These are phyloP conservation scores for Trichosporon coremiiforme DNA, from an alignment of 1,284 basidiomycete genomes.

Conservation along the genomic window DNA sequence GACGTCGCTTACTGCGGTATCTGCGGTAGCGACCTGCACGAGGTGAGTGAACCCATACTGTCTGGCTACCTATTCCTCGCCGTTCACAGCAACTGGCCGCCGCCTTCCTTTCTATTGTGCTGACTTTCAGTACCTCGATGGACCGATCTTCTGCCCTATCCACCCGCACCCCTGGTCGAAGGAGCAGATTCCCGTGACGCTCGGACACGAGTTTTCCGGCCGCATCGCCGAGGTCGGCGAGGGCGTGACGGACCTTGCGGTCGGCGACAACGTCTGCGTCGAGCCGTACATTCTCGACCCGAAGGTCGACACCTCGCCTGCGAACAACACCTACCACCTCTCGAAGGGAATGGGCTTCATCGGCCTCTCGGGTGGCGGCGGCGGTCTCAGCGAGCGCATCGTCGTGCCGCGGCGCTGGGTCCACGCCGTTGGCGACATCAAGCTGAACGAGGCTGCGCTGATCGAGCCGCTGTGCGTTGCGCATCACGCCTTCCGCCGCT, in stretches of 20 bases:
- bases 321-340: constrained; percentile 31
- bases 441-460: constrained; percentile 32
- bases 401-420: constrained; percentile 33
- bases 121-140: constrained; percentile 27
- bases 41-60: not conserved
- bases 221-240: constrained; percentile 41
- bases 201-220: constrained; percentile 55
- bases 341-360: constrained; percentile 32
- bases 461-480: constrained; percentile 31
- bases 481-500: constrained; percentile 30
- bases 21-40: constrained; percentile 29
- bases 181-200: constrained; percentile 41
- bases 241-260: constrained; percentile 38
- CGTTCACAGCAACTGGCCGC: not conserved
- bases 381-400: constrained; percentile 29
- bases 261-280: constrained; percentile 54
- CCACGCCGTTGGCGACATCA: constrained; percentile 29
- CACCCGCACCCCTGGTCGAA: constrained; percentile 24
- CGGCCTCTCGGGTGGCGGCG: constrained; percentile 30
- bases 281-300: constrained; percentile 43
- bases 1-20: constrained; percentile 32
- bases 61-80: not conserved
- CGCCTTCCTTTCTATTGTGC: not conserved
- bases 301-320: constrained; percentile 22
- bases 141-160: constrained; percentile 26